These are phyloP conservation scores for Linanthus parryae DNA, from an alignment of 148 eudicot genomes.

Conservation along the genomic window DNA sequence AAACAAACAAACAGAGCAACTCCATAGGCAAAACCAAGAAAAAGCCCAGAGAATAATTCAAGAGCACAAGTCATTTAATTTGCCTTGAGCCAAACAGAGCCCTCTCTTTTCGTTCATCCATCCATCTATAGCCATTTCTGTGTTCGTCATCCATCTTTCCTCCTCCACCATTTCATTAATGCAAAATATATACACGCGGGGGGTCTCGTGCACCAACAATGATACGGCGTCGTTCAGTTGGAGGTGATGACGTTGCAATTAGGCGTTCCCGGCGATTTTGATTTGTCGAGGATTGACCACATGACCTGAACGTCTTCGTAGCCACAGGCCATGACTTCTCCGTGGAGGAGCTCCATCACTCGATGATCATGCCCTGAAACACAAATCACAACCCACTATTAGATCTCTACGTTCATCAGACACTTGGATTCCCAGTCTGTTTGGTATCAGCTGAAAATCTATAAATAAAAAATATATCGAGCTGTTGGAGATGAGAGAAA, in stretches of 20 bases:
- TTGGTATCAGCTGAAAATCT: too few relatives aligned
- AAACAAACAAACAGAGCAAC: not conserved
- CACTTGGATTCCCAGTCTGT: too few relatives aligned
- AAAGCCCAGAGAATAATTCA: not conserved
- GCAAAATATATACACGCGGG: not conserved
- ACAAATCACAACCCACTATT: too few relatives aligned
- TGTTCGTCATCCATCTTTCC: too few relatives aligned
- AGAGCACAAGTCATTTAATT: too few relatives aligned
- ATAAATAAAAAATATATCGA: too few relatives aligned
- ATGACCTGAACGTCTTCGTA: conserved; percentile 87
- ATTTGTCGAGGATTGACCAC: conserved; percentile 91
- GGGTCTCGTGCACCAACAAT: conserved; percentile 1
- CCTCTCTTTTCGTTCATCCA: too few relatives aligned
- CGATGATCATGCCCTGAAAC: conserved; percentile 40
- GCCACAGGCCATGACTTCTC: conserved; percentile 86
- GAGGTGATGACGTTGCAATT: conserved; percentile 20
- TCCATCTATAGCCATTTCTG: too few relatives aligned
- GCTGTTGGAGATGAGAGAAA: too few relatives aligned
- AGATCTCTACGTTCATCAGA: too few relatives aligned
- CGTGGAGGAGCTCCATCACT: conserved; percentile 63
- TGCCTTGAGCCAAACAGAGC: too few relatives aligned
- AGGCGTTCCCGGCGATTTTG: conserved; percentile 37
- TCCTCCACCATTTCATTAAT: too few relatives aligned
- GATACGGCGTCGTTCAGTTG: conserved; percentile 13
- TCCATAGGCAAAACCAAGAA: not conserved